Percentiles rank a stretch among this genome's conserved stretches.
Evolutionary conservation across 2,329 filamentous ascomycete species (phyloP).

Genomic region (Fusarium proliferatum): DNA sequence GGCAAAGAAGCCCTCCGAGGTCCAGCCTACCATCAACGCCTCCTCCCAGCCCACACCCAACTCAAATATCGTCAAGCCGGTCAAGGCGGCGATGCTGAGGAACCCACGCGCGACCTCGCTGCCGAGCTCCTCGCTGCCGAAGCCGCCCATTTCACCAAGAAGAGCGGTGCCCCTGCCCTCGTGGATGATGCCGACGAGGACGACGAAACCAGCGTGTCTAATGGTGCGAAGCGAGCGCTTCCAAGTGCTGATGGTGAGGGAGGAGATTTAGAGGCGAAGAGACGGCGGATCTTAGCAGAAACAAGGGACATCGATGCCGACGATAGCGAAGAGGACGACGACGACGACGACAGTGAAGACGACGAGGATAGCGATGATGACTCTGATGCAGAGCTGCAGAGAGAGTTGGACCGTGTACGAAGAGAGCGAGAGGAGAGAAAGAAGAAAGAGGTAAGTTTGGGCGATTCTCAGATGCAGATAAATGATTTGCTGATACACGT

Average conservation of each 20-base stretch:
- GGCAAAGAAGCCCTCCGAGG: constrained; percentile 96
- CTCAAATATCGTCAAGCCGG: constrained; percentile 90
- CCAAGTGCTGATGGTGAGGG: constrained; percentile 33
- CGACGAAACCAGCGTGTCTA: constrained; percentile 51
- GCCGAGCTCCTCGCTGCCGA: constrained; percentile 92
- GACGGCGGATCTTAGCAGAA: constrained; percentile 87
- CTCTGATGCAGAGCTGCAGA: constrained; percentile 81
- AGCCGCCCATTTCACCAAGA: constrained; percentile 87
- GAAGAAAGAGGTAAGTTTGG: constrained; percentile 51
- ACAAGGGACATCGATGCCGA: constrained; percentile 87
- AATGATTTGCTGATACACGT: constrained; percentile 10
- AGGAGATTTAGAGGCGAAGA: constrained; percentile 82
- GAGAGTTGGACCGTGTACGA: constrained; percentile 94
- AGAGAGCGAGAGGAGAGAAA: constrained; percentile 68
- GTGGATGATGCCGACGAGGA: constrained; percentile 63
- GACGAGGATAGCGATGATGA: constrained; percentile 65
- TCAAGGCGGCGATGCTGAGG: constrained; percentile 82
- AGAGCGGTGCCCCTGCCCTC: constrained; percentile 65
- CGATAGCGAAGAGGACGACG: constrained; percentile 68
- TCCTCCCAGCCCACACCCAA: constrained; percentile 91
- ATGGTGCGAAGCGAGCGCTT: constrained; percentile 69
- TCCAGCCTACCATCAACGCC: constrained; percentile 94
- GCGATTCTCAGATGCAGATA: not conserved
- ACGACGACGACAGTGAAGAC: constrained; percentile 64
- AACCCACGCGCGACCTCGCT: constrained; percentile 79